phyloP scores from a whole-genome alignment of 108 stramenopile species.

The Stephanodiscus minutulus region DNA sequence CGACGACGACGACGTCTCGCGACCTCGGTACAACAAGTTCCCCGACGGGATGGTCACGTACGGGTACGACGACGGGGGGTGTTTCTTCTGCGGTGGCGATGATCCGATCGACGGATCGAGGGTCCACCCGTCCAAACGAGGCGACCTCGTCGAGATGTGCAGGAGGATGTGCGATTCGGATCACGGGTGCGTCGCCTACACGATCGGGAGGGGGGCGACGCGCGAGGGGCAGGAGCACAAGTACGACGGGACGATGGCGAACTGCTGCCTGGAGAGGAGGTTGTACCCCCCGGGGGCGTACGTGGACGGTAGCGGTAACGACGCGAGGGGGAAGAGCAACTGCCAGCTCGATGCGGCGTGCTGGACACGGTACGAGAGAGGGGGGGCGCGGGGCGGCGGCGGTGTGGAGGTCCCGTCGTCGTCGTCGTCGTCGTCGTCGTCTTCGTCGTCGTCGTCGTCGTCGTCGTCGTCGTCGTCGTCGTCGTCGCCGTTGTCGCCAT shows the following conservation, averaged over 20 bases:
- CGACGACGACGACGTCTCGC: neutral
- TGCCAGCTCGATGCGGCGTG: slow-evolving; percentile 4
- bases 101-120: neutral
- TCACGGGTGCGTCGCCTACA: neutral
- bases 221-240: neutral
- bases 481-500: too few species aligned
- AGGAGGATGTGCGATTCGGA: neutral
- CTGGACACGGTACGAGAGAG: slow-evolving; percentile 9
- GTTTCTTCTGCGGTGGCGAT: neutral
- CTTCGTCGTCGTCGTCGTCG: neutral
- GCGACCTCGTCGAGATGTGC: neutral
- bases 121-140: neutral
- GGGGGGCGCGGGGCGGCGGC: neutral
- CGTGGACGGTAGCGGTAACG: neutral
- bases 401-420: neutral
- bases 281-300: neutral
- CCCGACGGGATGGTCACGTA: slow-evolving; percentile 1
- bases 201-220: neutral
- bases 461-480: too few species aligned
- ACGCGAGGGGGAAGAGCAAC: neutral
- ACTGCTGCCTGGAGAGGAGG: slow-evolving; percentile 13
- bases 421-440: neutral
- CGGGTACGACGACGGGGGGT: slow-evolving; percentile 7
- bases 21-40: neutral
- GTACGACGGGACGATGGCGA: neutral